Conservation (phyloP, 2,329 filamentous ascomycete genomes). For the Clonostachys sp. region DNA sequence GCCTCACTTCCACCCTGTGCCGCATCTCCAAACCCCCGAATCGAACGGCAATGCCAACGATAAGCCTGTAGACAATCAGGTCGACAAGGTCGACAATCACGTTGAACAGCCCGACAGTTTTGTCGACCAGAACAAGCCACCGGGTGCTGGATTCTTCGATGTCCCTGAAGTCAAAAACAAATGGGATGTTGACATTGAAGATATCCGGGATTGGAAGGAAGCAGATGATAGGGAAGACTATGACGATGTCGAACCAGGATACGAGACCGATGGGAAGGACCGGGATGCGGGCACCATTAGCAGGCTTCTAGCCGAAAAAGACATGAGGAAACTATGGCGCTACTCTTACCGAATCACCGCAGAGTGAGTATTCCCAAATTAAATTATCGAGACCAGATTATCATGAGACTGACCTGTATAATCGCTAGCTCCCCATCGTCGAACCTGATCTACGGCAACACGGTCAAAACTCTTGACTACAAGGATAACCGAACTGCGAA, state of each 20-base stretch:
- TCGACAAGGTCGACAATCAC: background rate
- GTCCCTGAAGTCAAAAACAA: constrained; percentile 5
- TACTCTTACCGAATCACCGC: constrained; percentile 31
- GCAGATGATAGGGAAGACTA: constrained; percentile 25
- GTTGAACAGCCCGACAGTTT: background rate
- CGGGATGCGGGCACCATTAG: constrained; percentile 22
- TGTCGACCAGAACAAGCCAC: too few species aligned
- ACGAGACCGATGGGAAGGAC: constrained; percentile 26
- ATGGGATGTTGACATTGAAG: constrained; percentile 27
- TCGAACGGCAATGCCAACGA: background rate
- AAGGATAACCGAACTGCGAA: constrained; percentile 28
- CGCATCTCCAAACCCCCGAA: constrained; percentile 11
- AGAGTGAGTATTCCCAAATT: constrained; percentile 24
- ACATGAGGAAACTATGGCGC: constrained; percentile 33
- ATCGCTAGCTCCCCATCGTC: constrained; percentile 33
- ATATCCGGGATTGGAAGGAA: constrained; percentile 27
- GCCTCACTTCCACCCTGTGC: constrained; percentile 25
- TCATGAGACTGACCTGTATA: background rate
- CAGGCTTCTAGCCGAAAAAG: constrained; percentile 32
- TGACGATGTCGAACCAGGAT: constrained; percentile 25
- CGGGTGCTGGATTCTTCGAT: background rate
- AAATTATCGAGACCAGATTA: background rate
- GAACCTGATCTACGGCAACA: constrained; percentile 53
- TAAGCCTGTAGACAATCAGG: too few species aligned
- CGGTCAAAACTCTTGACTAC: constrained; percentile 38